Evolutionary conservation across 345 rosid species (phyloP), one percentile per base, ranked within the genome.

Genomic region (Noccaea caerulescens): DNA sequence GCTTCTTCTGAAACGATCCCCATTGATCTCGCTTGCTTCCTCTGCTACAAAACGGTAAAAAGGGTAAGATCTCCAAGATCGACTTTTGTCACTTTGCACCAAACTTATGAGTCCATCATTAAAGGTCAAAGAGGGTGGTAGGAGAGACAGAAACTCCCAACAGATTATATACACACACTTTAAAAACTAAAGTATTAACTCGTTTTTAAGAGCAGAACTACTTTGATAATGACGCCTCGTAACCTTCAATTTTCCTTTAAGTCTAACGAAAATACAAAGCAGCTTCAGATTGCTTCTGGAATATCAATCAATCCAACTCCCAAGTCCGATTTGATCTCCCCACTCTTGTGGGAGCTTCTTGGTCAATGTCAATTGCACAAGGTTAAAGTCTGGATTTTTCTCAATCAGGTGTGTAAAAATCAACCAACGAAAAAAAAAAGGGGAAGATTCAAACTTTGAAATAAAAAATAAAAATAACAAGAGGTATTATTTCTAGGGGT

Each of bases 1-100:
- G 84, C 87, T 71, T 87, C 91, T 70, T 87, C 86, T 79, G 86
- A 73, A 65, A 77, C 83, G 65, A 72, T 63, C 71, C 80, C 91
- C 92, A 87, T 85, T 54, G 58, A 10, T 50, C 63, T 41, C 11
- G 8, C 46, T 71, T 43, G 50, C 58, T 71, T 55, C 10, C 76
- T 27, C 64, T 39, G 53, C 66, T 65, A 39, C 67, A 39, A 50
- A 45, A 51, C 62, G 16, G 18, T 16, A 39, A 30, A n/a, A 0
- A 6, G 6, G 3, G 32, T 33, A 34, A 34, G 55, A 56, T 23
- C 49, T 72, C 12, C 45, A 58, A 59, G 72, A 59, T 58, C 72
- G 63, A 18, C 46, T 44, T 51, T 67, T 36, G 34, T 58, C 46
- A 33, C 65, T 57, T 72, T 46, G 77, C 49, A 73, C 77, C 72